Evolutionary conservation across 176 grass and related monocot species (phyloP), one percentile per base, ranked within the genome.

Genomic region (Rhipidocladum racemiflorum): DNA sequence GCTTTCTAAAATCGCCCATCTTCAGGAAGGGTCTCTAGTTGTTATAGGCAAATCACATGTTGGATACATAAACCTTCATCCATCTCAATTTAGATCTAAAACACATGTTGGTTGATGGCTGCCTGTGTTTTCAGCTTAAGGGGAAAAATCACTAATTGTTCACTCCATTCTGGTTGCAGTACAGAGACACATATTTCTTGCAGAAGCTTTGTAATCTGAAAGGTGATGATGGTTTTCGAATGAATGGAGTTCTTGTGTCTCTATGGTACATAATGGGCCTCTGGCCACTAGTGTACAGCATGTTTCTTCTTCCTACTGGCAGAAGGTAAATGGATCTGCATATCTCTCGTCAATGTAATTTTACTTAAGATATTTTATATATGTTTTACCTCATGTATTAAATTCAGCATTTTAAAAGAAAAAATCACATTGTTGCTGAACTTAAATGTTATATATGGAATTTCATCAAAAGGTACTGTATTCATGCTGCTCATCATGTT

Each of bases 261-360:
- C 83, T 98, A 25, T 98, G 96, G 96, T 95, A 95, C 72, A 86
- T 95, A 57, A 95, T 95, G 92, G 89, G 92, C 32, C 77, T 95
- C 43, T 95, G 96, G 96, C 96, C 96, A 69, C 61, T 95, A 32
- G 72, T 98, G 21, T 98, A 98, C 70, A 91, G 82, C 70, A 95
- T 95, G 90, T 73, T 98, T 72, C 72, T 92, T 39, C 55, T 97
- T 85, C 92, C 91, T 76, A 94, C 86, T 36, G 86, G 71, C 36
- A 91, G 88, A 91, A 93, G 87, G 84, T 98, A 88, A 69, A 60
- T 65, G 59, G 61, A 59, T 35, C 64, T 77, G 34, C 5, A 69
- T 64, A 72, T 85, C 65, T 75, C 18, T 49, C 42, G 18, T 49
- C 38, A 23, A 32, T 20, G 42, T 50, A 72, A 15, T 24, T 72